Evolutionary conservation across 495 filamentous ascomycete genomes (phyloP), one percentile per base, ranked within the genome.

Genomic region (Daldinia grandis): DNA sequence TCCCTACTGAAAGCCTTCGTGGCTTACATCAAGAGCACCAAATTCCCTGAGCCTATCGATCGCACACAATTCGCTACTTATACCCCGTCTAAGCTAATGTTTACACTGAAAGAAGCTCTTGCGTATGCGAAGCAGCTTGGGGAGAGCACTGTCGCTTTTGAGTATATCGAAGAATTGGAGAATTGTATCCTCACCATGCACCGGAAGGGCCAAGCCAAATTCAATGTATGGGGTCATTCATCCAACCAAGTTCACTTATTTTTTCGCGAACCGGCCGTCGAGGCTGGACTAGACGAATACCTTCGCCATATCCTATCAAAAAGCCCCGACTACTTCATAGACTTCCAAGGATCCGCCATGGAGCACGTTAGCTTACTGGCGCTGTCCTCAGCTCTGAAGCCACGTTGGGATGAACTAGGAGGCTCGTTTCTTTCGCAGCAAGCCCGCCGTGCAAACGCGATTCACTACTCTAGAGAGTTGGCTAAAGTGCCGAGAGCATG

Each of bases 1-100:
- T 59, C 63, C 5, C 19, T 66, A 0, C 25, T 66, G 4, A 58
- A 31, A 19, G 55, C 55, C 0, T 53, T 1, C 7, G 25, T 44
- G 24, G 63, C 51, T 7, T 59, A n/a, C 10, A 31, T 66, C 3
- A 66, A 66, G n/a, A 19, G 15, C 12, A 47, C 37, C 1, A 24
- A 44, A n/a, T 59, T 59, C 15, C 44, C 17, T 10, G 8, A 50
- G 8, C 14, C 17, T 4, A 25, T 50, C 21, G 19, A 50, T 6
- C 44, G 44, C 4, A 50, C 5, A 25, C 8, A 25, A 25, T 50
- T 50, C 44, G 21, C 44, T 2, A 21, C 7, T 8, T 50, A 50
- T 25, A 25, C 44, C 17, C 19, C 44, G 0, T 25, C 44, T 21
- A 50, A 25, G 17, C 44, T 50, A 14, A 25, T 50, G 44, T 21